Evolutionary conservation across 2,329 filamentous ascomycete genomes (phyloP).

Genomic region (Fusarium continuum): DNA sequence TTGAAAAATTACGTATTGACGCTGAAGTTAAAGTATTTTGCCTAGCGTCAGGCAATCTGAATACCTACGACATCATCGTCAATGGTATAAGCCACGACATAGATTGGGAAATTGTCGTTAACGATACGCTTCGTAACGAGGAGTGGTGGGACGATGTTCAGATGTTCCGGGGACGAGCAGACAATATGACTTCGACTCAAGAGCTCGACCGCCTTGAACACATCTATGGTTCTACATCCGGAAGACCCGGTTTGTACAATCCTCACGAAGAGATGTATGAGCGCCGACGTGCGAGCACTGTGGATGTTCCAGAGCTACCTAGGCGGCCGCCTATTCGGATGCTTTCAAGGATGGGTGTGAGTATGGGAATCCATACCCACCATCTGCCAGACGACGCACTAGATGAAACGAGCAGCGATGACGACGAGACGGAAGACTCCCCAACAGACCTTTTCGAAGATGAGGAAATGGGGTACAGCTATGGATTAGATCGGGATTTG

Average conservation of each 20-base stretch:
- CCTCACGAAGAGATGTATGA: slow-evolving; percentile 50
- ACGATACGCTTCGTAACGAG: slow-evolving; percentile 73
- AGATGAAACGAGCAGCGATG: slow-evolving; percentile 49
- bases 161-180: slow-evolving; percentile 56
- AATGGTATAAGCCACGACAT: slow-evolving; percentile 70
- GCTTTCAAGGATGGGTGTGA: slow-evolving; percentile 68
- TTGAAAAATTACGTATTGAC: slow-evolving; percentile 84
- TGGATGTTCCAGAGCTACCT: slow-evolving; percentile 69
- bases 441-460: slow-evolving; percentile 45
- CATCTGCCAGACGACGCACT: slow-evolving; percentile 72
- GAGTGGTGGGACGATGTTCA: slow-evolving; percentile 86
- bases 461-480: slow-evolving; percentile 42
- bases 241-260: slow-evolving; percentile 55
- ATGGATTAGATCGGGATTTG: slow-evolving; percentile 36
- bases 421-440: slow-evolving; percentile 47
- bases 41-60: slow-evolving; percentile 76
- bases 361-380: slow-evolving; percentile 79
- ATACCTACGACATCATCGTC: slow-evolving; percentile 80
- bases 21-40: slow-evolving; percentile 83
- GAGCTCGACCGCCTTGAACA: slow-evolving; percentile 56
- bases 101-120: slow-evolving; percentile 68
- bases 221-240: slow-evolving; percentile 55
- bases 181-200: slow-evolving; percentile 53
- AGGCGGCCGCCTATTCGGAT: slow-evolving; percentile 65
- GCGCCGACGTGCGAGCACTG: slow-evolving; percentile 58